phyloP scores from a whole-genome alignment of 495 filamentous ascomycete genomes.

The Tuber indicum region DNA sequence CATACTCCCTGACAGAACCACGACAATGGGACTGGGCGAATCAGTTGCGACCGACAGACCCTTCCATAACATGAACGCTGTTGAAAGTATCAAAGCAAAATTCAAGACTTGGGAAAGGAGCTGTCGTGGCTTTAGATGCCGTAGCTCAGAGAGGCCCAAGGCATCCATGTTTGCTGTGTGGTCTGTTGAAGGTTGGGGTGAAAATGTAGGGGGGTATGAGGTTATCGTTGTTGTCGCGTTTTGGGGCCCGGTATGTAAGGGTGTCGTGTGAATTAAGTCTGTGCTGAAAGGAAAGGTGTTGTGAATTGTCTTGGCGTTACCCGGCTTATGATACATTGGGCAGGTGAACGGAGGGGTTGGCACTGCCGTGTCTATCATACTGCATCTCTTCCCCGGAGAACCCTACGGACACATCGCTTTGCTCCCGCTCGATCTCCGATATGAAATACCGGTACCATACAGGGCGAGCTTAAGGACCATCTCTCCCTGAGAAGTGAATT shows the following conservation, averaged over 20 bases:
- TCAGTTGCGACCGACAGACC: slow-evolving; percentile 78
- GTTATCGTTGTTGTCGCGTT: not conserved
- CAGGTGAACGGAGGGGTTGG: not conserved
- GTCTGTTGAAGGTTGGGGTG: not conserved
- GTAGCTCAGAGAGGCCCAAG: slow-evolving; percentile 36
- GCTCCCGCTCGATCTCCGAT: not conserved
- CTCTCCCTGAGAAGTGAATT: not conserved
- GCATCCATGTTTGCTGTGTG: slow-evolving; percentile 11
- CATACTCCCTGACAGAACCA: slow-evolving; percentile 91
- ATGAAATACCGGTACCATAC: not conserved
- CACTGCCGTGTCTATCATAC: not conserved
- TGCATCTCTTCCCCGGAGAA: not conserved
- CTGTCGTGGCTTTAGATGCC: slow-evolving; percentile 63
- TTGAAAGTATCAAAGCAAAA: slow-evolving; percentile 88
- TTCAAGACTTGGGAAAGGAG: slow-evolving; percentile 85
- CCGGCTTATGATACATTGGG: not conserved
- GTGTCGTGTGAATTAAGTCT: not conserved
- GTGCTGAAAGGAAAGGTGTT: not conserved
- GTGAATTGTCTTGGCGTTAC: slow-evolving; percentile 2
- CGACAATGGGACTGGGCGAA: slow-evolving; percentile 88
- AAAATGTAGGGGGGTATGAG: not conserved
- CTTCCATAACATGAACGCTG: slow-evolving; percentile 99
- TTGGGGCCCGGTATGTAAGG: not conserved
- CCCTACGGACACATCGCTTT: not conserved
- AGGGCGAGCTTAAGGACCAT: not conserved